Percentiles rank a stretch among this genome's conserved stretches.
phyloP scores from a whole-genome alignment of 148 eudicot genomes.

The Simmondsia chinensis region DNA sequence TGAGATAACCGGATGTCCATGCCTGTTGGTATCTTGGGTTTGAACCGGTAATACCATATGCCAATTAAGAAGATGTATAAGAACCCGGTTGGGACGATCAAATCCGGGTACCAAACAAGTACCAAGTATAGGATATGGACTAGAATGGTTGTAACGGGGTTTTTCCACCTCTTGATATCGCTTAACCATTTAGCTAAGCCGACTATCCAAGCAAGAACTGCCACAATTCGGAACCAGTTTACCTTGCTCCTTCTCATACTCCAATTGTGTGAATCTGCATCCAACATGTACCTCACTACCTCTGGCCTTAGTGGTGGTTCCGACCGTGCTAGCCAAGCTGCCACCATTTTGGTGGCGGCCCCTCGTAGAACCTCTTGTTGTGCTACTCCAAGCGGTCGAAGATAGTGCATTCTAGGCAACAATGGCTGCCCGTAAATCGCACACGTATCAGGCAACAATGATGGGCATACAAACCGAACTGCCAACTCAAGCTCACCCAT shows the following conservation, averaged over 20 bases:
- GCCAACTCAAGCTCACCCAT: conserved; percentile 96
- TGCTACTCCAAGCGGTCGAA: conserved; percentile 84
- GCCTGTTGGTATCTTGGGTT: conserved; percentile 81
- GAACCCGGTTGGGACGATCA: conserved; percentile 89
- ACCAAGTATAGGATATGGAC: conserved; percentile 82
- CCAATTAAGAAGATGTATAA: conserved; percentile 81
- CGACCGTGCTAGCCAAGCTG: conserved; percentile 68
- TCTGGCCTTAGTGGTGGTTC: conserved; percentile 92
- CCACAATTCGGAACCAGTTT: conserved; percentile 88
- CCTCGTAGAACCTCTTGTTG: conserved; percentile 89
- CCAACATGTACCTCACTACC: conserved; percentile 81
- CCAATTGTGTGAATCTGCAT: conserved; percentile 87
- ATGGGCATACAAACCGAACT: conserved; percentile 71
- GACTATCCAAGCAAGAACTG: conserved; percentile 76
- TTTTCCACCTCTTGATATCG: conserved; percentile 74
- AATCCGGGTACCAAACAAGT: conserved; percentile 88
- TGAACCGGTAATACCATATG: conserved; percentile 84
- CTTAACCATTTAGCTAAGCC: conserved; percentile 91
- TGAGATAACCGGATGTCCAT: conserved; percentile 85
- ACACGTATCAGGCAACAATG: conserved; percentile 77
- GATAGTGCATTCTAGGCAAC: conserved; percentile 85
- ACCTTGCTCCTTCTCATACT: conserved; percentile 96
- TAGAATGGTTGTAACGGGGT: conserved; percentile 70
- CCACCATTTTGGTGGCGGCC: conserved; percentile 84
- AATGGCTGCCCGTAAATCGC: conserved; percentile 76